Conservation (phyloP, 148 eudicot genomes). For the Simmondsia chinensis region DNA sequence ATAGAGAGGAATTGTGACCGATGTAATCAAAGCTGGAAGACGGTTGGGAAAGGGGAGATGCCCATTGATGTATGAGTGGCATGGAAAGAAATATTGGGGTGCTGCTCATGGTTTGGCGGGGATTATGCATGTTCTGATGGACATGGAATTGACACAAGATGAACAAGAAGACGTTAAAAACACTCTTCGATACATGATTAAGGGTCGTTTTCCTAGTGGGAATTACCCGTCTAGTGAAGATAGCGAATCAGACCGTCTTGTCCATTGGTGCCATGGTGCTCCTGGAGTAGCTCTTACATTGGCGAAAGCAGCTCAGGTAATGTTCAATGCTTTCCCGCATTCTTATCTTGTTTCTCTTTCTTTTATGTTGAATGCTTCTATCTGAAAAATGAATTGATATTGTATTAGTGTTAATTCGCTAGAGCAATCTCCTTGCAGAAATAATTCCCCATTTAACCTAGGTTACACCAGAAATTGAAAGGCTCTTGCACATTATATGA, state of each 20-base stretch:
- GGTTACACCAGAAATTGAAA: too few relatives aligned
- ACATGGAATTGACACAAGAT: slow-evolving; percentile 54
- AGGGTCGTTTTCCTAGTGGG: slow-evolving; percentile 59
- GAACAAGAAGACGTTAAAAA: slow-evolving; percentile 65
- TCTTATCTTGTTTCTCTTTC: not conserved
- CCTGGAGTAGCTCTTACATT: slow-evolving; percentile 84
- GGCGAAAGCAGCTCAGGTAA: slow-evolving; percentile 86
- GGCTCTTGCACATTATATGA: too few relatives aligned
- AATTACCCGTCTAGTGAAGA: slow-evolving; percentile 89
- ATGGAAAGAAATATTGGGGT: slow-evolving; percentile 80
- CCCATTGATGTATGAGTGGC: slow-evolving; percentile 87
- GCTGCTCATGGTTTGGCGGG: slow-evolving; percentile 95
- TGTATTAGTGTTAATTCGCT: too few relatives aligned
- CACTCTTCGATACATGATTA: slow-evolving; percentile 61
- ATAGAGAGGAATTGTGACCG: slow-evolving; percentile 49
- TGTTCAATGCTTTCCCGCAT: not conserved
- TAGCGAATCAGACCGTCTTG: slow-evolving; percentile 61
- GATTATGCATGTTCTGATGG: slow-evolving; percentile 73
- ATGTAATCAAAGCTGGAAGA: slow-evolving; percentile 51
- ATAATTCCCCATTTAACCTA: too few relatives aligned
- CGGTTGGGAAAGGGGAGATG: slow-evolving; percentile 43
- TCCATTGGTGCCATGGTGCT: slow-evolving; percentile 99
- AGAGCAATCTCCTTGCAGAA: too few relatives aligned
- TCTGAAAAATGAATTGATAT: too few relatives aligned
- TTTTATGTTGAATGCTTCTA: not conserved